Evolutionary conservation across 371 early-diverging fungal species (phyloP).

Genomic region (Syncephalastrum sp.): DNA sequence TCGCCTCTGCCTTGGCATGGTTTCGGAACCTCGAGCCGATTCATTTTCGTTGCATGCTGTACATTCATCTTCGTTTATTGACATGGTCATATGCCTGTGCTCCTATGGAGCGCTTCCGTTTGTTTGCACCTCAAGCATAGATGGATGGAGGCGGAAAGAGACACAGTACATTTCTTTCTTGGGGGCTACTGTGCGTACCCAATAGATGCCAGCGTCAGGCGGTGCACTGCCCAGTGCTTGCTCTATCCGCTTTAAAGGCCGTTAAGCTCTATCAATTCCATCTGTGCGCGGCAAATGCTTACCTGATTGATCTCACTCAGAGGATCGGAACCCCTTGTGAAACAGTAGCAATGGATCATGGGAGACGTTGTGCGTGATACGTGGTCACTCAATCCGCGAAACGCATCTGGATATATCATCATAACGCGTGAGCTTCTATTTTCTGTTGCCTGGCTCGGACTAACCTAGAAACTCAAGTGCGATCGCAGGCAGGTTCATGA

Average conservation of each 20-base stretch:
- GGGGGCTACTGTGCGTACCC: constrained; percentile 94
- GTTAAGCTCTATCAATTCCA: neutral
- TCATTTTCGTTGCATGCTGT: no score
- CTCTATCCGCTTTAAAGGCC: constrained; percentile 45
- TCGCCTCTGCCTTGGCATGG: no score
- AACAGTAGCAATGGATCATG: constrained; percentile 93
- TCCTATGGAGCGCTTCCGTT: no score
- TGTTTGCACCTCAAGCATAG: no score
- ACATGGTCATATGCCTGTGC: no score
- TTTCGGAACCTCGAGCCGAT: no score
- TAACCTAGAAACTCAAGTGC: constrained; percentile 92
- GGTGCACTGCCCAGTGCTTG: constrained; percentile 41
- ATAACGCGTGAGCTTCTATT: no score
- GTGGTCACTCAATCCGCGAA: constrained; percentile 65
- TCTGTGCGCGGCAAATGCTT: constrained; percentile 7
- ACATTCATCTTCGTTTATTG: no score
- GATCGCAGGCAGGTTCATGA: constrained; percentile 97
- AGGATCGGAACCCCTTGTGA: constrained; percentile 79
- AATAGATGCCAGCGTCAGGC: constrained; percentile 46
- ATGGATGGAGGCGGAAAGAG: constrained; percentile 71
- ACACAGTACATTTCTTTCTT: constrained; percentile 98
- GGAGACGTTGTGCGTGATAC: constrained; percentile 54
- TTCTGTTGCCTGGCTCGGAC: no score
- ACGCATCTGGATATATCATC: constrained; percentile 29
- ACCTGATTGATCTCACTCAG: constrained; percentile 70